These are phyloP conservation scores for Mycena albidolilacea DNA, from an alignment of 768 basidiomycete species.

Conservation along the genomic window DNA sequence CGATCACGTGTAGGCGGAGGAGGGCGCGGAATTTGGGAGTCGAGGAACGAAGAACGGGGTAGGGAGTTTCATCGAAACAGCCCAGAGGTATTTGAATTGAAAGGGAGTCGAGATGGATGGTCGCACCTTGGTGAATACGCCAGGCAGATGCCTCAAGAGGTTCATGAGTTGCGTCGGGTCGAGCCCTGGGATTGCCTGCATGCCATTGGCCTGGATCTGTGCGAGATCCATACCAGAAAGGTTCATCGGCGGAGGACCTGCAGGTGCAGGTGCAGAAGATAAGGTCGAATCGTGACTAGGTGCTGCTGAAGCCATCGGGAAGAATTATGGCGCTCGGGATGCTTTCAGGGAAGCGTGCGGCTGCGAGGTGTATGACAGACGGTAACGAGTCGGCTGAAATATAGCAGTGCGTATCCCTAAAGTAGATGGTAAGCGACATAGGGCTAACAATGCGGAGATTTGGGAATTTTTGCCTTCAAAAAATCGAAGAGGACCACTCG, in stretches of 20 bases:
- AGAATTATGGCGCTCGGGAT: neutral
- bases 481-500: neutral
- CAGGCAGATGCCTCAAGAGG: conserved; percentile 69
- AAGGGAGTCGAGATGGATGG: conserved; percentile 32
- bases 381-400: neutral
- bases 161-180: conserved; percentile 72
- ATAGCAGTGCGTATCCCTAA: neutral
- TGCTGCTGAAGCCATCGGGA: conserved; percentile 30
- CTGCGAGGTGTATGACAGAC: neutral
- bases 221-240: conserved; percentile 29
- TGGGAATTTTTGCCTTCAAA: neutral
- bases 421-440: conserved; percentile 25
- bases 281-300: conserved; percentile 26
- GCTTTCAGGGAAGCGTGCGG: neutral
- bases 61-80: conserved; percentile 43
- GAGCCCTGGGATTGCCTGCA: conserved; percentile 47
- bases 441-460: neutral
- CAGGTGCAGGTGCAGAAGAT: conserved; percentile 22
- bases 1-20: conserved; percentile 45
- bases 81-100: neutral
- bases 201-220: conserved; percentile 38
- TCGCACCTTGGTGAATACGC: conserved; percentile 71
- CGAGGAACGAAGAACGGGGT: conserved; percentile 61
- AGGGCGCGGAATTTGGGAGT: conserved; percentile 48
- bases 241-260: conserved; percentile 10